phyloP scores from a whole-genome alignment of 1,284 basidiomycete genomes.

The Rhodotorula mucilaginosa region DNA sequence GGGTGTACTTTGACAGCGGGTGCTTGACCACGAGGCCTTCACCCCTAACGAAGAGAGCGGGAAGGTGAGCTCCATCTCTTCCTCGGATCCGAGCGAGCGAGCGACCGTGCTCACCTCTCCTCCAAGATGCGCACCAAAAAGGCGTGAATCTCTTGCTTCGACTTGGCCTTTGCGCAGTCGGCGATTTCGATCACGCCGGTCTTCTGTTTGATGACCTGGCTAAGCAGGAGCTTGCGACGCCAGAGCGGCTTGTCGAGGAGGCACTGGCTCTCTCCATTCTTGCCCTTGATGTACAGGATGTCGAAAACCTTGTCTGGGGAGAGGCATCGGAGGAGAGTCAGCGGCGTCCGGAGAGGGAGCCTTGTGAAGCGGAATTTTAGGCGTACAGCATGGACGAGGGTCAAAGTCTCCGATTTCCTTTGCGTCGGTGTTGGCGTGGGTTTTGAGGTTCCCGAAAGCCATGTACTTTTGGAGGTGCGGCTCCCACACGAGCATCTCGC shows the following conservation, averaged over 20 bases:
- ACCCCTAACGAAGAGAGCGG: slow-evolving; percentile 55
- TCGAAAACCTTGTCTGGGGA: slow-evolving; percentile 87
- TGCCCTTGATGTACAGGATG: slow-evolving; percentile 67
- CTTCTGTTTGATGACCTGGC: slow-evolving; percentile 54
- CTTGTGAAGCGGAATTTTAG: not conserved
- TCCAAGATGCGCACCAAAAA: slow-evolving; percentile 79
- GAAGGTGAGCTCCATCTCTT: not conserved
- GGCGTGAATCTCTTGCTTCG: slow-evolving; percentile 71
- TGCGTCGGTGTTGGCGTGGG: slow-evolving; percentile 60
- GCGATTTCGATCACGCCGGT: slow-evolving; percentile 76
- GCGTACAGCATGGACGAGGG: slow-evolving; percentile 78
- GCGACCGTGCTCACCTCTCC: slow-evolving; percentile 50
- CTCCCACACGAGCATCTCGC: slow-evolving; percentile 97
- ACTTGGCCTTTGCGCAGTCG: slow-evolving; percentile 66
- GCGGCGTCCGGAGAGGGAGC: not conserved
- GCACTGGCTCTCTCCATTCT: slow-evolving; percentile 51
- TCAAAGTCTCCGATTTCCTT: slow-evolving; percentile 16
- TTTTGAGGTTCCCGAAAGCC: slow-evolving; percentile 87
- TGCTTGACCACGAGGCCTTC: slow-evolving; percentile 91
- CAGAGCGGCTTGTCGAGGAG: slow-evolving; percentile 50
- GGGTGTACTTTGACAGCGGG: slow-evolving; percentile 68
- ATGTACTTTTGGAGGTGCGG: slow-evolving; percentile 77
- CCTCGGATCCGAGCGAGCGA: not conserved
- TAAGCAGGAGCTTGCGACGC: slow-evolving; percentile 50
- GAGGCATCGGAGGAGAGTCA: not conserved